Evolutionary conservation across 2,329 filamentous ascomycete genomes (phyloP).

Genomic region (Penicillium sp.): DNA sequence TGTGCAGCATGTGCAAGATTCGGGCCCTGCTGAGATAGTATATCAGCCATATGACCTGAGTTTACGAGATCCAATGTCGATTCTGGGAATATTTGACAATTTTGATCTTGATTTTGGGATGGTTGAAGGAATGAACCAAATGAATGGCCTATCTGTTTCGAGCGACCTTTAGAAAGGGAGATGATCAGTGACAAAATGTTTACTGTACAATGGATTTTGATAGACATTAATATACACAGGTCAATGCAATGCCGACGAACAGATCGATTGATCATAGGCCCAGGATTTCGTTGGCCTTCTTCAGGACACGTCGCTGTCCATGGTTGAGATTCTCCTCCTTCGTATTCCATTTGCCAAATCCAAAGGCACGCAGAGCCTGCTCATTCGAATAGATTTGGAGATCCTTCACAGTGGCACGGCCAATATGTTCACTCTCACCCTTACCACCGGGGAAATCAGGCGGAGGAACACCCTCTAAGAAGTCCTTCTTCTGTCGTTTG

Average conservation of each 20-base stretch:
- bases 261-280: background rate
- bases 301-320: background rate
- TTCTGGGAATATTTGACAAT: background rate
- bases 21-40: background rate
- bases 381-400: background rate
- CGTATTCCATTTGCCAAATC: background rate
- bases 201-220: background rate
- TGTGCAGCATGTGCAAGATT: background rate
- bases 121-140: background rate
- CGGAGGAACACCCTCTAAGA: slow-evolving; percentile 7
- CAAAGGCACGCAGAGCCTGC: background rate
- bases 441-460: slow-evolving; percentile 11
- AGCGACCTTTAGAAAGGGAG: background rate
- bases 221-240: background rate
- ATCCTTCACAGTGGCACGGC: background rate
- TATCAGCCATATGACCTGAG: background rate
- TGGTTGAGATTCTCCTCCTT: background rate
- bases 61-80: background rate
- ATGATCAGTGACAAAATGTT: background rate
- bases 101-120: background rate
- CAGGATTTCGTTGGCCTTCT: background rate
- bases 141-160: background rate
- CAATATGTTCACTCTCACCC: slow-evolving; percentile 4
- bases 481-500: slow-evolving; percentile 5
- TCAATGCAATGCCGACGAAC: background rate